A percentile compares a stretch with the other conserved stretches of the same genome.
These are phyloP conservation scores for Melastoma malabathricum DNA, from an alignment of 345 rosid species.

Conservation along the genomic window DNA sequence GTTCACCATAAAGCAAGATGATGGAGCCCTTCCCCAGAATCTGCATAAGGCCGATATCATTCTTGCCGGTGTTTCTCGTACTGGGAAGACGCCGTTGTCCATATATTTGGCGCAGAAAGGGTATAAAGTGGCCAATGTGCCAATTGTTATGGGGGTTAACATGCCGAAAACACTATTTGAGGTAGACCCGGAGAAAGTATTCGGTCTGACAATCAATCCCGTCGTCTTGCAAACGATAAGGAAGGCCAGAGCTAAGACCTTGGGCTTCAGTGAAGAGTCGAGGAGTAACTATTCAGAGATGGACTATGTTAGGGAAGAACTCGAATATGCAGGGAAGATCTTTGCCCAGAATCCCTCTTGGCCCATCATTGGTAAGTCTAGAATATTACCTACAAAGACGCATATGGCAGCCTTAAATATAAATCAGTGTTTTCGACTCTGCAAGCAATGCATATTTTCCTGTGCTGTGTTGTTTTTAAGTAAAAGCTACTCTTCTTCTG, in stretches of 20 bases:
- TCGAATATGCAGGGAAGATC: slow-evolving; percentile 50
- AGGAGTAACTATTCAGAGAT: slow-evolving; percentile 67
- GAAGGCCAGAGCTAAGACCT: slow-evolving; percentile 53
- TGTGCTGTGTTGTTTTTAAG: slow-evolving; percentile 2
- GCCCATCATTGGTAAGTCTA: slow-evolving; percentile 58
- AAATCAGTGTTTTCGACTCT: background rate
- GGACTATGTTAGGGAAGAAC: slow-evolving; percentile 48
- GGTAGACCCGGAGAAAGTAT: slow-evolving; percentile 56
- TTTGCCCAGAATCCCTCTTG: slow-evolving; percentile 67
- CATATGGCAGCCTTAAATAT: too few species aligned
- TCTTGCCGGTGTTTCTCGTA: slow-evolving; percentile 74
- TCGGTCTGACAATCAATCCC: slow-evolving; percentile 67
- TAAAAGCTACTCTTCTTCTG: slow-evolving; percentile 3
- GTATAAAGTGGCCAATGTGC: slow-evolving; percentile 76
- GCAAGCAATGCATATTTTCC: background rate
- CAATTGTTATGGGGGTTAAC: slow-evolving; percentile 56
- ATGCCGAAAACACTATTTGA: slow-evolving; percentile 54
- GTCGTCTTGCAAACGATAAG: slow-evolving; percentile 58
- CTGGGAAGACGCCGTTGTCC: slow-evolving; percentile 78
- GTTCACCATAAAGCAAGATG: slow-evolving; percentile 86
- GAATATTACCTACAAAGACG: too few species aligned
- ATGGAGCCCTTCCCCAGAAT: slow-evolving; percentile 67
- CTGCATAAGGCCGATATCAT: slow-evolving; percentile 56
- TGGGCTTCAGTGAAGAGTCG: slow-evolving; percentile 41
- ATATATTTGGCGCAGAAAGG: slow-evolving; percentile 79